Percentiles rank a stretch among this genome's conserved stretches.
These are phyloP conservation scores for Neurospora crassa DNA, from an alignment of 2,329 filamentous ascomycete genomes.

Conservation along the genomic window DNA sequence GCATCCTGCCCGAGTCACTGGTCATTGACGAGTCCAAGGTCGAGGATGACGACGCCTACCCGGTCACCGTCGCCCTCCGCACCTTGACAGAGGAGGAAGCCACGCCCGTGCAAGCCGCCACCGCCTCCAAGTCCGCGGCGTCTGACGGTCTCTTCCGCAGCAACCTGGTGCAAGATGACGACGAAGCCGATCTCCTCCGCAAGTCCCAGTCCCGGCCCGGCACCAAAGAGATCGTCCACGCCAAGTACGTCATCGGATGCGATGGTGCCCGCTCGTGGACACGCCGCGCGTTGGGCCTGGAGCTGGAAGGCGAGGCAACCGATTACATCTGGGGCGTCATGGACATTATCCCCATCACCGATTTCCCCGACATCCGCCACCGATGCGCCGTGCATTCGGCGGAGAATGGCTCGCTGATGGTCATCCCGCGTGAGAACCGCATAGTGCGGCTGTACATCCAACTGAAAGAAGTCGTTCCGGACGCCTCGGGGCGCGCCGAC, in stretches of 20 bases:
- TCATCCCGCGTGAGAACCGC: slow-evolving; percentile 27
- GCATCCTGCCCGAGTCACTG: slow-evolving; percentile 42
- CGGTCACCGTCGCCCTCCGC: slow-evolving; percentile 46
- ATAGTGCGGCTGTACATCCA: slow-evolving; percentile 58
- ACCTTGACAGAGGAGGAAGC: slow-evolving; percentile 46
- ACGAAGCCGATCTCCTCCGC: slow-evolving; percentile 22
- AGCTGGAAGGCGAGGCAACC: slow-evolving; percentile 19
- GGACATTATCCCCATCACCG: slow-evolving; percentile 22
- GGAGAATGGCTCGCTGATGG: slow-evolving; percentile 20
- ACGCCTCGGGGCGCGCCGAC: slow-evolving; percentile 40
- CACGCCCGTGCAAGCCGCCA: slow-evolving; percentile 28
- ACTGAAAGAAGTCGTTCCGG: slow-evolving; percentile 36
- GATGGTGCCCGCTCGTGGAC: slow-evolving; percentile 63
- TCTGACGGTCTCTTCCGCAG: slow-evolving; percentile 45
- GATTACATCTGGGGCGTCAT: slow-evolving; percentile 23
- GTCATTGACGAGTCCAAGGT: slow-evolving; percentile 36
- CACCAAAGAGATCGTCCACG: slow-evolving; percentile 34
- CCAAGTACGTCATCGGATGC: slow-evolving; percentile 58
- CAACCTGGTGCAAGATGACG: slow-evolving; percentile 43
- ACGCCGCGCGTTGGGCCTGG: slow-evolving; percentile 39
- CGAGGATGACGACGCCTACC: slow-evolving; percentile 41
- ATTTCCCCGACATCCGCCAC: slow-evolving; percentile 23
- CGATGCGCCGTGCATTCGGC: slow-evolving; percentile 22
- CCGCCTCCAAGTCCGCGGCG: slow-evolving; percentile 24
- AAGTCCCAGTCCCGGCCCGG: slow-evolving; percentile 22